Conservation (phyloP, 2,329 filamentous ascomycete genomes). For the Sphaceloma murrayae region DNA sequence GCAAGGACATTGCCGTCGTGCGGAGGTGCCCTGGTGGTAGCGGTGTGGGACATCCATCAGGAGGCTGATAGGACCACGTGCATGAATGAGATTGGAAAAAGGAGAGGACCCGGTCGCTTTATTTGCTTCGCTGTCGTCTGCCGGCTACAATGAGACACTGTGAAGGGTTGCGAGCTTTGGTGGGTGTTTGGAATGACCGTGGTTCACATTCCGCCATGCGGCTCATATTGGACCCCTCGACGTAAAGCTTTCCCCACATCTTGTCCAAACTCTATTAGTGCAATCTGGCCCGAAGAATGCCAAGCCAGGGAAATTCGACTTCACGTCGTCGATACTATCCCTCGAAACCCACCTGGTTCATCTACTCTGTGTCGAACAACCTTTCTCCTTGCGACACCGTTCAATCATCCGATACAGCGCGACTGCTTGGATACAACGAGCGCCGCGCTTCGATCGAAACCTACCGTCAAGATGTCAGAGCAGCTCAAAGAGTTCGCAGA, state of each 20-base stretch:
- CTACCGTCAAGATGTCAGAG: slow-evolving; percentile 47
- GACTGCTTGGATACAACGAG: too few species aligned
- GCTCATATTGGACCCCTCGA: neutral
- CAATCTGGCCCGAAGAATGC: slow-evolving; percentile 10
- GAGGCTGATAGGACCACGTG: too few species aligned
- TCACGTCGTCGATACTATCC: neutral
- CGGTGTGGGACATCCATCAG: slow-evolving; percentile 13
- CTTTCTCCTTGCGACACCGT: too few species aligned
- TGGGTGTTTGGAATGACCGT: slow-evolving; percentile 9
- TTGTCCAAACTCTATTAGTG: slow-evolving; percentile 2
- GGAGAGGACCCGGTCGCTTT: too few species aligned
- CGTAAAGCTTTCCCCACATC: slow-evolving; percentile 15
- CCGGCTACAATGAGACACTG: too few species aligned
- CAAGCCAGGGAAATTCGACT: slow-evolving; percentile 14
- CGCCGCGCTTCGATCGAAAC: neutral
- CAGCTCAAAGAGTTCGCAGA: slow-evolving; percentile 62
- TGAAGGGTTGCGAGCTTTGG: too few species aligned
- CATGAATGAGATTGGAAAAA: neutral
- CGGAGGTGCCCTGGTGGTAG: neutral
- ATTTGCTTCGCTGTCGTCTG: too few species aligned
- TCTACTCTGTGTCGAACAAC: neutral
- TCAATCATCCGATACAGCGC: too few species aligned
- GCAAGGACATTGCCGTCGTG: slow-evolving; percentile 29
- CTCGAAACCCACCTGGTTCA: neutral
- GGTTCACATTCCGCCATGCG: neutral